Evolutionary conservation across 768 basidiomycete genomes (phyloP).

Genomic region (Goffeauzyma gilvescens): DNA sequence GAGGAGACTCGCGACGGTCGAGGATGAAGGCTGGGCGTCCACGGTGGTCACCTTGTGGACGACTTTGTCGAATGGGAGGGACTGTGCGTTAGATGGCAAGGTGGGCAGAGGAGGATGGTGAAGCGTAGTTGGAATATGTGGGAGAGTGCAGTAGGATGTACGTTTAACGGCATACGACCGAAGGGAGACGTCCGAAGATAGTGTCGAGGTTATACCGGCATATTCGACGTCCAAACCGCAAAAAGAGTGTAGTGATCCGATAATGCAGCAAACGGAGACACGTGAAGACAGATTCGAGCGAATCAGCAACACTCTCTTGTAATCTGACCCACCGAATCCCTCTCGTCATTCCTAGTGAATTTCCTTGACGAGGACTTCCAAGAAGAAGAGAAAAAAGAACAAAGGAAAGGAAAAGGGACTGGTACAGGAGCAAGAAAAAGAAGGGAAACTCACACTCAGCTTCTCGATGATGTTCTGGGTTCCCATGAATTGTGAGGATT

Average conservation of each 20-base stretch:
- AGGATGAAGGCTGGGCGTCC: conserved; percentile 71
- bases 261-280: too few species aligned
- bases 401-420: background rate
- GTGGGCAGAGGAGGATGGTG: background rate
- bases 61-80: conserved; percentile 63
- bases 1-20: conserved; percentile 40
- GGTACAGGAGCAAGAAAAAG: background rate
- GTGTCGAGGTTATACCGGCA: too few species aligned
- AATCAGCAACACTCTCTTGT: too few species aligned
- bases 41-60: conserved; percentile 60
- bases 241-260: too few species aligned
- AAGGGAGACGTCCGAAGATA: background rate
- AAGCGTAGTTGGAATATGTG: background rate
- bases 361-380: too few species aligned
- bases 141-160: background rate
- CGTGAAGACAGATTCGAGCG: too few species aligned
- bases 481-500: conserved; percentile 43
- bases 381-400: background rate
- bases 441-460: conserved; percentile 42
- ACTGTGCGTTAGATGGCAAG: conserved; percentile 33
- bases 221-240: too few species aligned
- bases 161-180: background rate
- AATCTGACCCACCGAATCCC: too few species aligned
- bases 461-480: conserved; percentile 49
- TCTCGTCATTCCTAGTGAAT: too few species aligned